phyloP scores from a whole-genome alignment of 495 filamentous ascomycete genomes.

The Aspergillus homomorphus region DNA sequence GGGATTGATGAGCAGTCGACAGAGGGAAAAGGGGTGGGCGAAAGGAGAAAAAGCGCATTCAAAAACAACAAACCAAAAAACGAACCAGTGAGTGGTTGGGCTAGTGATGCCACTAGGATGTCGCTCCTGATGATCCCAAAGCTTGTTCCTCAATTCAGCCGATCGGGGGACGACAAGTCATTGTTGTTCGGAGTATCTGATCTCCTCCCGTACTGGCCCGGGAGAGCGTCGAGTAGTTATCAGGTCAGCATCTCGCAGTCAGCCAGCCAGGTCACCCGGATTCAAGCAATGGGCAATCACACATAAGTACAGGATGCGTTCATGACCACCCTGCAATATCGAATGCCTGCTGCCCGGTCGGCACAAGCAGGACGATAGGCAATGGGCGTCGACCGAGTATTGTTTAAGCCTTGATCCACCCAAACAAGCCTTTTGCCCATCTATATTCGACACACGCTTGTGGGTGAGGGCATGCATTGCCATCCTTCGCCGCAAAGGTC shows the following conservation, averaged over 20 bases:
- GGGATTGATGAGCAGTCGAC: not conserved
- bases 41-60: not conserved
- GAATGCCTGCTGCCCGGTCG: too few species aligned
- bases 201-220: too few species aligned
- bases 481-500: not conserved
- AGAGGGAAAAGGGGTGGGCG: not conserved
- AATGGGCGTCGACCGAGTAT: not conserved
- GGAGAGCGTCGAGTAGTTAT: not conserved
- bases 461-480: not conserved
- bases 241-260: not conserved
- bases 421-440: slow-evolving; percentile 4
- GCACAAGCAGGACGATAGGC: too few species aligned
- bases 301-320: too few species aligned
- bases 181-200: too few species aligned
- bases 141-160: not conserved
- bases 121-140: not conserved
- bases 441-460: not conserved
- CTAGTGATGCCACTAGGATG: not conserved
- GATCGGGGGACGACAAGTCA: too few species aligned
- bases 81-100: not conserved
- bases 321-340: too few species aligned
- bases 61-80: not conserved
- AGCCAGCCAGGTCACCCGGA: not conserved
- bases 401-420: not conserved
- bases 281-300: not conserved